Evolutionary conservation across 1,284 basidiomycete species (phyloP).

Genomic region (Psilocybe mexicana): DNA sequence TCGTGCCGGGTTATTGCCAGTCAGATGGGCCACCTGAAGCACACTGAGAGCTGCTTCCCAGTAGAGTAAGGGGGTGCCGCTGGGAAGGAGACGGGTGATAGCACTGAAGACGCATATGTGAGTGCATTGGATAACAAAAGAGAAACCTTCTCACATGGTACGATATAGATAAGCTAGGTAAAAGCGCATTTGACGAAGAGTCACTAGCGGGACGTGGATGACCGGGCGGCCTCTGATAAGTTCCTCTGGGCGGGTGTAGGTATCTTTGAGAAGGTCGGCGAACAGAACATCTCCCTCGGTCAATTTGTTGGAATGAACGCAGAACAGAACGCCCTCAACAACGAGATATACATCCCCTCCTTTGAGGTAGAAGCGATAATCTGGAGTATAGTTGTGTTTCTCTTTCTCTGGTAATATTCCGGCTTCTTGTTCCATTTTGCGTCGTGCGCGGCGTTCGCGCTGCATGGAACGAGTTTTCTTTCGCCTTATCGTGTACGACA

Average conservation of each 20-base stretch:
- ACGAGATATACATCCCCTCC: conserved; percentile 27
- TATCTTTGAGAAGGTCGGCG: conserved; percentile 18
- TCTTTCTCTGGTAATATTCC: not conserved
- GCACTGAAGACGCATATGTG: not conserved
- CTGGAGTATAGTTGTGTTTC: conserved; percentile 1
- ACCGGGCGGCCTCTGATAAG: not conserved
- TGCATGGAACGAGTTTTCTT: conserved; percentile 5
- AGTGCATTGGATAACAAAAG: not conserved
- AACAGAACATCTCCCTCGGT: conserved; percentile 20
- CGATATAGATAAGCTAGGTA: conserved; percentile 22
- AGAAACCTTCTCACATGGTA: conserved; percentile 18
- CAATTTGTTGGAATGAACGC: conserved; percentile 22
- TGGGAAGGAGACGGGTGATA: not conserved
- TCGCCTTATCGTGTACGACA: not conserved
- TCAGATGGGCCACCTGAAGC: conserved; percentile 14
- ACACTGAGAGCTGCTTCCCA: conserved; percentile 19
- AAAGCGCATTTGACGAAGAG: conserved; percentile 17
- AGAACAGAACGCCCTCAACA: conserved; percentile 23
- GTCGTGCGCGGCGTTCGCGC: not conserved
- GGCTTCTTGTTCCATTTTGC: not conserved
- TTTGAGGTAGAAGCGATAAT: conserved; percentile 22
- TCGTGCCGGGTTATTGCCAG: conserved; percentile 15
- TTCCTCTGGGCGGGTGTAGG: conserved; percentile 2
- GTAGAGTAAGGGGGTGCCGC: conserved; percentile 10
- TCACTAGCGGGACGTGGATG: conserved; percentile 7